Percentiles rank a stretch among this genome's conserved stretches.
phyloP scores from a whole-genome alignment of 768 basidiomycete genomes.

The Trametes meyenii region DNA sequence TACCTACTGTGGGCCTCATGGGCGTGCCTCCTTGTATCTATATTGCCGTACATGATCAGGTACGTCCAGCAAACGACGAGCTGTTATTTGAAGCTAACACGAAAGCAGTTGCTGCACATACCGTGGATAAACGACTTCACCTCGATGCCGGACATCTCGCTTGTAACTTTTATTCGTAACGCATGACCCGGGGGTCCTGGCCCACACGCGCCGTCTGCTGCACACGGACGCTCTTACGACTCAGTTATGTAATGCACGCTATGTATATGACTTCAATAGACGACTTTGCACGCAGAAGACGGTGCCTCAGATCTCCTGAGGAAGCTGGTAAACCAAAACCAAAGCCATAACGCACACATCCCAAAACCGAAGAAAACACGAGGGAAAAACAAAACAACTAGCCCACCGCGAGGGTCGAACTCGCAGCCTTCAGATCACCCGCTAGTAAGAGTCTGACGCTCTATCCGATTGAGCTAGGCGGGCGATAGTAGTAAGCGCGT shows the following conservation, averaged over 20 bases:
- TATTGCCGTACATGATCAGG: conserved; percentile 80
- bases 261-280: conserved; percentile 16
- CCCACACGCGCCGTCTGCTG: conserved; percentile 1
- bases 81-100: background rate
- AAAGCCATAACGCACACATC: too few relatives aligned
- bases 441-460: conserved; percentile 63
- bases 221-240: conserved; percentile 16
- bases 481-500: too few relatives aligned
- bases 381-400: conserved; percentile 35
- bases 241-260: conserved; percentile 16
- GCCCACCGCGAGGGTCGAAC: conserved; percentile 68
- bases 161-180: conserved; percentile 12
- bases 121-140: conserved; percentile 51
- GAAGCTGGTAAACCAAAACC: too few relatives aligned
- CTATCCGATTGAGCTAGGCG: conserved; percentile 72
- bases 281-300: background rate
- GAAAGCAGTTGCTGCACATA: conserved; percentile 75
- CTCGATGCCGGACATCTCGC: conserved; percentile 1
- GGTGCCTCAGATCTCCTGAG: too few relatives aligned
- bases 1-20: conserved; percentile 78
- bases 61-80: conserved; percentile 36
- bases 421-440: conserved; percentile 61
- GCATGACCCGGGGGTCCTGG: conserved; percentile 4
- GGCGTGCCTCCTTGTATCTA: conserved; percentile 62
- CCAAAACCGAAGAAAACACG: too few relatives aligned